Evolutionary conservation across 139 green algal genomes (phyloP), one percentile per base, ranked within the genome.

Genomic region (Mesotaenium endlicherianum): DNA sequence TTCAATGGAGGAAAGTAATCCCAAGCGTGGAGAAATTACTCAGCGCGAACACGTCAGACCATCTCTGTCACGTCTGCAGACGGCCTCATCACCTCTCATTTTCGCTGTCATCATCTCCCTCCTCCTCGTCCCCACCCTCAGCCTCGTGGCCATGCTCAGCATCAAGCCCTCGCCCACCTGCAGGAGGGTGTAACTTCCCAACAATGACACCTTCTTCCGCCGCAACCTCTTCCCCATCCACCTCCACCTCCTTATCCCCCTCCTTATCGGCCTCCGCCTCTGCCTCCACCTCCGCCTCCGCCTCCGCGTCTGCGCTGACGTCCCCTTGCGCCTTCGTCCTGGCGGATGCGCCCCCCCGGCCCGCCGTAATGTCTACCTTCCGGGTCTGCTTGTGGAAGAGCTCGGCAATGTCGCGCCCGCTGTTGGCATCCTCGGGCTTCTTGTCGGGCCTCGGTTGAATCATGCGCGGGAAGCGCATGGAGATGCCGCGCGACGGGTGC

Each of bases 401-500:
- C 57, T 87, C 81, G 3, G 74, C 81, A 30, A 87, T 58, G 30
- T 42, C 34, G 16, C 3, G 2, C 26, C 76, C n/a, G 20, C 3
- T 34, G 14, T 30, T 81, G 38, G 81, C 75, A 47, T 87, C 74
- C 36, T 87, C 81, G 2, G 75, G 72, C 31, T 36, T 42, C 75
- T 87, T 87, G 59, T 87, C 81, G 2, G 20, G 16, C 34, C 81
- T 5, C 17, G 14, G 14, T 8, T 42, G 41, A 16, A 87, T 36
- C 2, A 87, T 74, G 11, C 81, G 40, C 17, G 83, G 83, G 57
- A 88, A 88, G 53, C 83, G 59, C 60, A 88, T 57, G 17, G 71
- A 85, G 4, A 88, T 86, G 1, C 83, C 83, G 0, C 83, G 77
- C 11, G 75, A 69, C 1, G 77, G 3, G 67, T 88, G 83, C 30